phyloP scores from a whole-genome alignment of 2,329 filamentous ascomycete genomes.

The Pseudogymnoascus sp. region DNA sequence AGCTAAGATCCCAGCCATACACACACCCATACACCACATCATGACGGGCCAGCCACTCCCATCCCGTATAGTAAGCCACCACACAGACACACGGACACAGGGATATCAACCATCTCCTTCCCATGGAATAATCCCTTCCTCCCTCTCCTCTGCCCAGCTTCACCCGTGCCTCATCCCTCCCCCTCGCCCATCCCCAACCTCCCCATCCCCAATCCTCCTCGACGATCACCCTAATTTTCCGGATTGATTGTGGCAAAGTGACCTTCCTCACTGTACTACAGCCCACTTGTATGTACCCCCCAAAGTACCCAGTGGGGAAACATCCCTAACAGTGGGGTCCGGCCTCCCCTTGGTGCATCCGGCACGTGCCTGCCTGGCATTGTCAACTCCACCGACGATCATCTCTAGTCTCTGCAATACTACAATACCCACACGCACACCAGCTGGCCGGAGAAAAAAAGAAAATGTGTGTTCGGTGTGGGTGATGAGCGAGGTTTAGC shows the following conservation, averaged over 20 bases:
- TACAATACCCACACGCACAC: neutral
- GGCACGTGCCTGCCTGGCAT: neutral
- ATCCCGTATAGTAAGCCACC: neutral
- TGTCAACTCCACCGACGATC: neutral
- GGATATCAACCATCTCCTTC: neutral
- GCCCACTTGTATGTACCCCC: neutral
- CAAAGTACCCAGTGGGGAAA: neutral
- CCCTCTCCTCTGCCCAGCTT: neutral
- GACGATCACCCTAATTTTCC: neutral
- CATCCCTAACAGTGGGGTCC: neutral
- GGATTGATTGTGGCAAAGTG: neutral
- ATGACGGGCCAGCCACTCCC: neutral
- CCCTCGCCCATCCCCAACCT: neutral
- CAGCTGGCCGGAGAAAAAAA: neutral
- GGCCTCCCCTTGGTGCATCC: neutral
- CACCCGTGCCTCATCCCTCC: neutral
- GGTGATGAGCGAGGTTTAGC: too few relatives aligned
- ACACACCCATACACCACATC: neutral
- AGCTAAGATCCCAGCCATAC: too few relatives aligned
- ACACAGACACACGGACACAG: too few relatives aligned
- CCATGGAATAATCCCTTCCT: neutral
- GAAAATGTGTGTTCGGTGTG: too few relatives aligned
- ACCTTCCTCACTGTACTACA: too few relatives aligned
- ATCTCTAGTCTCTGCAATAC: too few relatives aligned
- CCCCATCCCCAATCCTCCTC: neutral